Base-by-base conservation (phyloP, 495 filamentous ascomycete species). In the Aspergillus incahuasiensis region DNA sequence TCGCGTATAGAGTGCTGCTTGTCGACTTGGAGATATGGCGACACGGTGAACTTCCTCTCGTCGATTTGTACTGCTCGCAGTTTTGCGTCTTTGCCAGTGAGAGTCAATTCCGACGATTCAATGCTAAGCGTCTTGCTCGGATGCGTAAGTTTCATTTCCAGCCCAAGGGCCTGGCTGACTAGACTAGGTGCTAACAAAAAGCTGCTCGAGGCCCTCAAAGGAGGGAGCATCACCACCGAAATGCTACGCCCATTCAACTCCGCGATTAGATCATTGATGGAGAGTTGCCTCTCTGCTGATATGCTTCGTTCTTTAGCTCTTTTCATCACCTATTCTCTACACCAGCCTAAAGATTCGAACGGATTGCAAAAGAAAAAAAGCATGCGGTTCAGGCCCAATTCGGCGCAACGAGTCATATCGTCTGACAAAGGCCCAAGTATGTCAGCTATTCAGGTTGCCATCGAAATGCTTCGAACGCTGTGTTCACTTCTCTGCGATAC, bases 21-120 rank as follows among this genome's bases (percentile, higher is more conserved):
- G 88, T 97, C 40, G 94, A 98, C 71, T 83, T 90, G 61, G 92
- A 97, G 59, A 82, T 87, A 35, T 98, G 94, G 94, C 81, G 92
- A 61, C 86, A 83, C 67, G 88, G 88, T 34, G 86, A 85, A 40
- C 55, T 78, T 4, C 71, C 80, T 20, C 87, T 91, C 3, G 89
- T 96, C 59, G 85, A 87, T 56, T 74, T 95, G 16, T 98, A 96
- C 69, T 97, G 96, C 72, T 82, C 84, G 25, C 94, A 97, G 70
- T 97, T 97, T 63, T 77, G 87, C 56, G 82, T 79, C 1, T 96
- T 98, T 73, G 86, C 86, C 15, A 78, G 85, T 15, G 82, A 81
- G 54, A 97, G 92, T 79, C 92, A 92, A 61, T 86, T 92, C 61
- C 91, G 91, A 62, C 84, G 89, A 50, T 97, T 96, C 73, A 98